Base-by-base conservation (phyloP, 495 filamentous ascomycete genomes). In the Lasiosphaeriaceae sp. region DNA sequence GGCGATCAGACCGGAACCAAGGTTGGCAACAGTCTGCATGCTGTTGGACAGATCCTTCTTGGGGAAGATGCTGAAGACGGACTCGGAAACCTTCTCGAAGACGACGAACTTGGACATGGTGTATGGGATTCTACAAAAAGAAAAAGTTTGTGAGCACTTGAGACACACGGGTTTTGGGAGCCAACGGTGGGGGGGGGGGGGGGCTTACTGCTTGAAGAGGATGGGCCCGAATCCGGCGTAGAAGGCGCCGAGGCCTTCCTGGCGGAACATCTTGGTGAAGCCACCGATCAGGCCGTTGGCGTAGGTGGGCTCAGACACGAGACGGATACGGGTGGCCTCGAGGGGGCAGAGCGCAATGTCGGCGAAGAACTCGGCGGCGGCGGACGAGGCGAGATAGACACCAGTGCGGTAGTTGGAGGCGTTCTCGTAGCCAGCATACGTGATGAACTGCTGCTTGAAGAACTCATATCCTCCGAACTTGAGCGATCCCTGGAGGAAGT, bases 81-180 rank as follows among this genome's bases (percentile, higher is more conserved):
- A 58, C 81, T 98, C 95, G 65, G 86, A 76, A 69, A 90, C 90
- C 85, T 97, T 97, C 83, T 98, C 94, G 86, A 87, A 97, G 65
- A 96, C 94, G 76, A 96, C 94, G 84, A 98, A 98, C 83, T 98
- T 98, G 82, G 95, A 82, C 94, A 98, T 97, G 74, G 94, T 98
- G 82, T 98, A 98, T 58, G 94, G 94, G 74, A 98, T 89, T 84
- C 90, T 96, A 64, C 16, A 48, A 29, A 9, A 12, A 29, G 44
- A 23, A 19, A n/a, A 43, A 43, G 16, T 37, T 65, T 50, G 62
- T 63, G 1, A 66, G 55, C 22, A 47, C 50, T 5, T n/a, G 2
- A 47, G 17, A 5, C 21, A 47, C 19, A 2, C 19, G 44, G 9
- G 17, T 4, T 21, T 24, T 3, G 11, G 23, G 12, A n/a, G 29